A percentile compares a stretch with the other conserved stretches of the same genome.
Evolutionary conservation across 768 basidiomycete genomes (phyloP).

Genomic region (Wakefieldia striispora): DNA sequence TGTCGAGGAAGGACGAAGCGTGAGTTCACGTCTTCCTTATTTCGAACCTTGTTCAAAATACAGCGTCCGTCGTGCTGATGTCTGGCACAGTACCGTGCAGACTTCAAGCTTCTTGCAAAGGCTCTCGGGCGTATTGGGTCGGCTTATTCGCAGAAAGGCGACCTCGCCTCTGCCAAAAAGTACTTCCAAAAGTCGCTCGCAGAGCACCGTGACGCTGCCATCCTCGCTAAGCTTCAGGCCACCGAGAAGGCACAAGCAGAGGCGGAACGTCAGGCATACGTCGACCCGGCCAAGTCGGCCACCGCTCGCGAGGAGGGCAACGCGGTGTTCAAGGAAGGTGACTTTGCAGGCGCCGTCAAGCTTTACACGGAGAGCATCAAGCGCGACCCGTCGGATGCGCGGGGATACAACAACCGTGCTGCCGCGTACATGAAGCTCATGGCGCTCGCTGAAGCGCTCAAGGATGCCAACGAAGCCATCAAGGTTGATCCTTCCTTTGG

Average conservation of each 20-base stretch:
- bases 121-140: constrained; percentile 88
- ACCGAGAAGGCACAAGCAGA: constrained; percentile 78
- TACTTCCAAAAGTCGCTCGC: constrained; percentile 92
- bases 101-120: constrained; percentile 95
- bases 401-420: constrained; percentile 98
- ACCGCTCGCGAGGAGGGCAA: constrained; percentile 92
- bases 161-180: constrained; percentile 77
- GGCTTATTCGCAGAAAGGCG: constrained; percentile 78
- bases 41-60: neutral
- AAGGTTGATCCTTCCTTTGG: constrained; percentile 84
- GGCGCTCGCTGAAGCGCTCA: constrained; percentile 92
- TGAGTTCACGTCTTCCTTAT: constrained; percentile 28
- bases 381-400: constrained; percentile 84
- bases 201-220: constrained; percentile 93
- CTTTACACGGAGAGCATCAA: constrained; percentile 96
- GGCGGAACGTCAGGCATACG: constrained; percentile 75
- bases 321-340: constrained; percentile 83
- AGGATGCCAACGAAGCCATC: constrained; percentile 93
- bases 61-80: neutral
- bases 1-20: constrained; percentile 89
- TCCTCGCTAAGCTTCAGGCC: constrained; percentile 86
- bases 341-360: constrained; percentile 91
- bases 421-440: constrained; percentile 94
- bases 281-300: constrained; percentile 82
- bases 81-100: constrained; percentile 67